Base-by-base conservation (phyloP, 1,284 basidiomycete species). In the Cryptococcus sp. region DNA sequence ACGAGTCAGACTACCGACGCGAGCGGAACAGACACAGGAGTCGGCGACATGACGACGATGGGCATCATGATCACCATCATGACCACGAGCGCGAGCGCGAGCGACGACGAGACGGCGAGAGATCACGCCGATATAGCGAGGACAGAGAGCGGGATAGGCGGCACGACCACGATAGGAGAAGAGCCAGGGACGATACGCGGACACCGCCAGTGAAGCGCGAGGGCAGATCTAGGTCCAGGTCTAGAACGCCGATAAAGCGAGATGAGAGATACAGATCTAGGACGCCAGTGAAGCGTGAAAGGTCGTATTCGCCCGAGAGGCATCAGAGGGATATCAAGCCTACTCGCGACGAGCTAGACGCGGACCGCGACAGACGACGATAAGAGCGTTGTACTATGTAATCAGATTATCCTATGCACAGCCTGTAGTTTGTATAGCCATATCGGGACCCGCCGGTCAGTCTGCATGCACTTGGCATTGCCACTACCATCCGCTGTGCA, bases 1-100 rank as follows among this genome's bases (percentile, higher is more conserved):
- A 57, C 13, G 60, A 60, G 38, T 56, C 53, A 20, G 64, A 58
- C 5, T 56, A 54, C 22, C 62, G 61, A 19, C 23, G 55, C 25
- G 55, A 61, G 31, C 48, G 61, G 25, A 44, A 63, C 48, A 49
- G 57, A 42, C 47, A 56, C 23, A 49, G 56, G n/a, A 31, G 50
- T 35, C 27, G 27, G 6, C 50, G 59, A 38, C 49, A 63, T 35
- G 41, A 53, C 22, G 53, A 54, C 25, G 57, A 62, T 11, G 31
- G 52, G 5, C 50, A 48, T 44, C 44, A 50, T 7, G 50, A 57
- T 25, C 48, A 53, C 19, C 50, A 55, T n/a, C n/a, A n/a, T 16
- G 49, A 56, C 25, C 27, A 20, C 17, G 20, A 59, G 31, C n/a
- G 54, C 25, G 38, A 54, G 6, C 16, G 50, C 6, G 17, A 19